Evolutionary conservation across 306 rosid genomes (phyloP), one percentile per base, ranked within the genome.

Genomic region (Psophocarpus tetragonolobus): DNA sequence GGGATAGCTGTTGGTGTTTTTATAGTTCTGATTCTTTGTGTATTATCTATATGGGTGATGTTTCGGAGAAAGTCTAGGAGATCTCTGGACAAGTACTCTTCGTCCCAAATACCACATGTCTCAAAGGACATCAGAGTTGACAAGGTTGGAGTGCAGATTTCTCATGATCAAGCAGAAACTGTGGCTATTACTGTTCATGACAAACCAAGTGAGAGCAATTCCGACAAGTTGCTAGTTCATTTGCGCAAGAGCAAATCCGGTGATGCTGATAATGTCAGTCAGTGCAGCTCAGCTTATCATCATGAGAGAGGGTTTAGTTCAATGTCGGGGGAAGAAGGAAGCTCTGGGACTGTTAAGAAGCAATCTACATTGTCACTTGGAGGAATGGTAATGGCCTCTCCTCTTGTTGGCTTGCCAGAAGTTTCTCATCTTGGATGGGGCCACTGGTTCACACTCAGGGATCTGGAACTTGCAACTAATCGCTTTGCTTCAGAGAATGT

Each of bases 401-500:
- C 98, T 81, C 57, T 92, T 8, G 26, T 90, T 81, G 97, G 97
- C 66, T 81, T 94, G 90, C 97, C 98, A 3, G 98, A 94, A 83
- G 1, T 84, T 84, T 94, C 98, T 41, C 98, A 89, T 87, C 98
- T 94, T 78, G 98, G 97, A 11, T 94, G 98, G 98, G 98, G 98
- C 45, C 98, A 94, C 79, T 94, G 98, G 97, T 94, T 94, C 78
- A 94, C 96, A 5, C 97, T 94, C 57, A 86, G 98, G 78, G 98
- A 94, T 88, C 93, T 94, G 10, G 91, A 94, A 68, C 89, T 85
- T 60, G 91, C 98, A 0, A 94, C 98, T 32, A 90, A 78, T 76
- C 92, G 91, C 56, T 94, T 94, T 67, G 60, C 93, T n/a, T 76
- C 90, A 0, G 96, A 84, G 62, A 92, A 90, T 83, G 93, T 90